A percentile compares a stretch with the other conserved stretches of the same genome.
Conservation (phyloP, 345 rosid species). For the Gossypium ekmanianum region DNA sequence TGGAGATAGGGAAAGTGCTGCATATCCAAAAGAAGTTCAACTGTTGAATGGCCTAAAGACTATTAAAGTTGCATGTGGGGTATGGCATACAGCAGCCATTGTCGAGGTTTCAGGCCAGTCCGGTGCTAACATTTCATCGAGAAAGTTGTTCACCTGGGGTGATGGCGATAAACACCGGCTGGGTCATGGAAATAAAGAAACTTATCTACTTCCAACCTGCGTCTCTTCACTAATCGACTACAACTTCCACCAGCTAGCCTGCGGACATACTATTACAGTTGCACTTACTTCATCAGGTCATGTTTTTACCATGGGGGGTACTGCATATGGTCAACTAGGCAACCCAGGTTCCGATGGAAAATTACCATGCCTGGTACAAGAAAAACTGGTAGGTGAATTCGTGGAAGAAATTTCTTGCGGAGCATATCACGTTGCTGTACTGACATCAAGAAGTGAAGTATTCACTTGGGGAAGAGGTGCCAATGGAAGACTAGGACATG, state of each 20-base stretch:
- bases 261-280: conserved; percentile 80
- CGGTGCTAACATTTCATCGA: conserved; percentile 48
- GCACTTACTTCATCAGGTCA: conserved; percentile 97
- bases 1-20: conserved; percentile 71
- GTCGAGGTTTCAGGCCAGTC: conserved; percentile 71
- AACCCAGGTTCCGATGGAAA: conserved; percentile 65
- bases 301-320: conserved; percentile 84
- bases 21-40: conserved; percentile 81
- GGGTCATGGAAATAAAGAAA: conserved; percentile 89
- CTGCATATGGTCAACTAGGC: conserved; percentile 76
- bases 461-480: conserved; percentile 97
- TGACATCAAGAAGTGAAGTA: conserved; percentile 92
- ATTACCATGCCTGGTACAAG: conserved; percentile 77
- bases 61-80: conserved; percentile 84
- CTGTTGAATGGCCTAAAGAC: conserved; percentile 64
- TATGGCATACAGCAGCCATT: conserved; percentile 96
- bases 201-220: conserved; percentile 76
- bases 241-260: conserved; percentile 82
- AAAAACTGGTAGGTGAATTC: conserved; percentile 81
- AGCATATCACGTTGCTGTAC: conserved; percentile 73
- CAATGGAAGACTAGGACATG: conserved; percentile 88
- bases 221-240: conserved; percentile 86
- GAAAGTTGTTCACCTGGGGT: conserved; percentile 95
- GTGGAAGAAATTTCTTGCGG: conserved; percentile 94
- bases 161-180: conserved; percentile 86